Evolutionary conservation across 208 protist genomes (phyloP), one percentile per base, ranked within the genome.

Genomic region (Borovskyia barvae): DNA sequence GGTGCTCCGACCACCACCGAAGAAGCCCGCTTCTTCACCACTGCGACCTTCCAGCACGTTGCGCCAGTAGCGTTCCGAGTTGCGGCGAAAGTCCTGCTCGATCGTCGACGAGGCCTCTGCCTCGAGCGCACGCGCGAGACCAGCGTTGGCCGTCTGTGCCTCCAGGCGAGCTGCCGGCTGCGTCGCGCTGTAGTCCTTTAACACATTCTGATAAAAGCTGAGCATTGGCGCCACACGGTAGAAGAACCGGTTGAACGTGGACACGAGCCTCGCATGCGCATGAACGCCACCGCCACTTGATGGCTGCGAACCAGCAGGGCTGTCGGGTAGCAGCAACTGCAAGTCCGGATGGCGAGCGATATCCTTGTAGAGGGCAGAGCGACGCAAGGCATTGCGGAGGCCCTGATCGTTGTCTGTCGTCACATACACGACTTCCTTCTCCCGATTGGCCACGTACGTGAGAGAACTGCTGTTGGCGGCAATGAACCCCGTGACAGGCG

Each of bases 31-130:
- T 37, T 92, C 82, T 43, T 92, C 81, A 1, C 48, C 30, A 43
- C 61, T 70, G 41, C 82, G 82, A 2, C 82, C 85, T 8, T 94
- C 85, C 19, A 94, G 51, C 24, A 94, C 73, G 41, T 80, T 82
- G 26, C 83, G 79, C 85, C 88, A 94, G 75, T 94, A 92, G 39
- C 88, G 79, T 58, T 94, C 85, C 48, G 85, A 80, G 60, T 94
- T 94, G 29, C 82, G 76, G 29, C 85, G 77, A 65, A 94, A 94
- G 35, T 94, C 85, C 52, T 60, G 56, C 63, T 94, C 88, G 24
- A 92, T 80, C n/a, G 66, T 66, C 9, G 75, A 59, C 26, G 74
- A 78, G 33, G 68, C 68, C 58, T 94, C 88, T 32, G 30, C 73
- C 7, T 92, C 77, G 26, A 91, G 52, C 12, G 77, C 59, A 4